These are phyloP conservation scores for Urtica urens DNA, from an alignment of 306 rosid species.

Conservation along the genomic window DNA sequence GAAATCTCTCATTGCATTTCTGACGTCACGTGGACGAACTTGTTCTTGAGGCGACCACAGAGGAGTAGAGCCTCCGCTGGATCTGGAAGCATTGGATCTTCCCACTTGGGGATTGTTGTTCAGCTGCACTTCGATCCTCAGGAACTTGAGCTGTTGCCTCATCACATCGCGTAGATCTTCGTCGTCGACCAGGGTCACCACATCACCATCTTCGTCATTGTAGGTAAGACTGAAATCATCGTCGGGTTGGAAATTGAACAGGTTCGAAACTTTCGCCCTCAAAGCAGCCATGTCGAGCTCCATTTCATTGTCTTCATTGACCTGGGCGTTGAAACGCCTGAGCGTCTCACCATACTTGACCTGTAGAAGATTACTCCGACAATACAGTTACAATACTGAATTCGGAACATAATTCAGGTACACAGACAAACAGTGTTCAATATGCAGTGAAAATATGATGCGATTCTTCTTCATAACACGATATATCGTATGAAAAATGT, in stretches of 20 bases:
- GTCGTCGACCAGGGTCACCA: slow-evolving; percentile 63
- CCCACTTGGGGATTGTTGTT: slow-evolving; percentile 18
- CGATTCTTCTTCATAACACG: too few relatives aligned
- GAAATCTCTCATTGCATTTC: slow-evolving; percentile 20
- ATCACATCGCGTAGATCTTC: slow-evolving; percentile 64
- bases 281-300: slow-evolving; percentile 62
- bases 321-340: slow-evolving; percentile 62
- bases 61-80: slow-evolving; percentile 55
- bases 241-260: slow-evolving; percentile 42
- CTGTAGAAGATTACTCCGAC: slow-evolving; percentile 17
- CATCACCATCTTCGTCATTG: slow-evolving; percentile 87
- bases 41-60: slow-evolving; percentile 19
- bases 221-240: slow-evolving; percentile 48
- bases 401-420: not conserved
- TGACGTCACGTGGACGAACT: slow-evolving; percentile 8
- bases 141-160: slow-evolving; percentile 57
- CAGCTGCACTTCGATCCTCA: slow-evolving; percentile 56
- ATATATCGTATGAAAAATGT: too few relatives aligned
- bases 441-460: too few relatives aligned
- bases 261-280: slow-evolving; percentile 38
- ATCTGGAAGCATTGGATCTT: slow-evolving; percentile 25
- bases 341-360: slow-evolving; percentile 58
- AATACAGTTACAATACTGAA: not conserved
- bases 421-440: too few relatives aligned
- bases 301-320: slow-evolving; percentile 33